Percentiles rank a stretch among this genome's conserved stretches.
Conservation (phyloP, 495 filamentous ascomycete genomes). For the Tuber umbilicatum region DNA sequence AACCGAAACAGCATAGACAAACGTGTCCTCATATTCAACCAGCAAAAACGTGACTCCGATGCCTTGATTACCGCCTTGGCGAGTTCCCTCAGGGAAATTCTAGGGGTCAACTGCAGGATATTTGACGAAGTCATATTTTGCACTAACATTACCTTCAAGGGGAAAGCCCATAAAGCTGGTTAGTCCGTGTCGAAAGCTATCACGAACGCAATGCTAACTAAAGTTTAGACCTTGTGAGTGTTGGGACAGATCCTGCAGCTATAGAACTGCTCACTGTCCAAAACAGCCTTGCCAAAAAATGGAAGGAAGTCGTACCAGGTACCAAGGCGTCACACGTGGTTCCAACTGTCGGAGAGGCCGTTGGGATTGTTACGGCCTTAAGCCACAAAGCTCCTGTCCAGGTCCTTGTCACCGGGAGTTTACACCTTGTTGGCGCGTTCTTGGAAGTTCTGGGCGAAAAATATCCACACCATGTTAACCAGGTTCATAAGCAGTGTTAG, state of each 20-base stretch:
- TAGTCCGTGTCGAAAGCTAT: background rate
- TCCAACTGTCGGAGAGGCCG: slow-evolving; percentile 77
- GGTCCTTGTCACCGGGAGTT: slow-evolving; percentile 69
- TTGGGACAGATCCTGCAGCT: slow-evolving; percentile 61
- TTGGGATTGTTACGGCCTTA: slow-evolving; percentile 51
- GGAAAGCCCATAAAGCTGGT: slow-evolving; percentile 59
- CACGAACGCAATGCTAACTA: background rate
- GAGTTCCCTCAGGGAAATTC: slow-evolving; percentile 18
- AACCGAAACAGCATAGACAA: slow-evolving; percentile 27
- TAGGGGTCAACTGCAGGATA: slow-evolving; percentile 47
- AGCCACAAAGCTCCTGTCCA: slow-evolving; percentile 17
- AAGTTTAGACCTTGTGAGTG: slow-evolving; percentile 64
- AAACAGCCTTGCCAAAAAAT: slow-evolving; percentile 63
- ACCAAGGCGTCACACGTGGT: slow-evolving; percentile 55
- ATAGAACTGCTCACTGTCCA: slow-evolving; percentile 68
- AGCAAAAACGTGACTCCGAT: slow-evolving; percentile 63
- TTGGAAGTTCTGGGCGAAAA: slow-evolving; percentile 61
- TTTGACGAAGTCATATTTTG: slow-evolving; percentile 85
- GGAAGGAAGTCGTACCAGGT: slow-evolving; percentile 54
- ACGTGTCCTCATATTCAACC: slow-evolving; percentile 88
- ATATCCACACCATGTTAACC: background rate
- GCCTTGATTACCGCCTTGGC: slow-evolving; percentile 55
- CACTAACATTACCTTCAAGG: slow-evolving; percentile 73
- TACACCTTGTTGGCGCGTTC: slow-evolving; percentile 79
- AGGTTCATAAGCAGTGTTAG: background rate